These are phyloP conservation scores for Silene uniflora DNA, from an alignment of 148 eudicot genomes.

Conservation along the genomic window DNA sequence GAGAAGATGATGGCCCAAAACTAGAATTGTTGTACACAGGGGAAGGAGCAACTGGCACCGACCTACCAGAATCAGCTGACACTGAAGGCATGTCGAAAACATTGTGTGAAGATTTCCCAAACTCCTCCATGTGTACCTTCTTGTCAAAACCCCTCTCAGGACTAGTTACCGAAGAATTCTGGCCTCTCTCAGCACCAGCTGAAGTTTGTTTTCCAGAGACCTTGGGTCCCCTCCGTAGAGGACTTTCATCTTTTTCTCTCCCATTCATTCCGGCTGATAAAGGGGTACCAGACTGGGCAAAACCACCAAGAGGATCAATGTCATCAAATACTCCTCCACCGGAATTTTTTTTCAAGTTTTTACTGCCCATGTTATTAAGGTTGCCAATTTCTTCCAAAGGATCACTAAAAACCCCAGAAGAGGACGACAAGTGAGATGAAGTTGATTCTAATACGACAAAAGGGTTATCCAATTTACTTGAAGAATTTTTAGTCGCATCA, in stretches of 20 bases:
- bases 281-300: slow-evolving; percentile 53
- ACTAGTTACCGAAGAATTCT: slow-evolving; percentile 21
- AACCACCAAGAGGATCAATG: slow-evolving; percentile 62
- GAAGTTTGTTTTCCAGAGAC: slow-evolving; percentile 29
- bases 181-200: no score
- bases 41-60: slow-evolving; percentile 50
- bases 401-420: slow-evolving; percentile 43
- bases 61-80: slow-evolving; percentile 42
- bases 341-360: slow-evolving; percentile 35
- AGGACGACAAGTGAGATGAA: slow-evolving; percentile 40
- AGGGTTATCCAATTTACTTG: slow-evolving; percentile 50
- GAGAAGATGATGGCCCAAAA: slow-evolving; percentile 35
- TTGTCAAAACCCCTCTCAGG: slow-evolving; percentile 50
- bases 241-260: slow-evolving; percentile 45
- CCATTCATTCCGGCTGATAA: slow-evolving; percentile 43
- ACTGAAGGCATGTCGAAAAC: slow-evolving; percentile 63
- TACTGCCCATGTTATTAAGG: slow-evolving; percentile 28
- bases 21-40: slow-evolving; percentile 33
- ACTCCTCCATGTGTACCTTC: slow-evolving; percentile 48
- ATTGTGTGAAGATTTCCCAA: slow-evolving; percentile 48
- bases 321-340: slow-evolving; percentile 61
- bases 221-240: slow-evolving; percentile 38
- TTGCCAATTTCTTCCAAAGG: slow-evolving; percentile 63
- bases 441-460: slow-evolving; percentile 57
- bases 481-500: slow-evolving; percentile 36